Base-by-base conservation (phyloP, 306 rosid genomes). In the Dalbergia oliveri region DNA sequence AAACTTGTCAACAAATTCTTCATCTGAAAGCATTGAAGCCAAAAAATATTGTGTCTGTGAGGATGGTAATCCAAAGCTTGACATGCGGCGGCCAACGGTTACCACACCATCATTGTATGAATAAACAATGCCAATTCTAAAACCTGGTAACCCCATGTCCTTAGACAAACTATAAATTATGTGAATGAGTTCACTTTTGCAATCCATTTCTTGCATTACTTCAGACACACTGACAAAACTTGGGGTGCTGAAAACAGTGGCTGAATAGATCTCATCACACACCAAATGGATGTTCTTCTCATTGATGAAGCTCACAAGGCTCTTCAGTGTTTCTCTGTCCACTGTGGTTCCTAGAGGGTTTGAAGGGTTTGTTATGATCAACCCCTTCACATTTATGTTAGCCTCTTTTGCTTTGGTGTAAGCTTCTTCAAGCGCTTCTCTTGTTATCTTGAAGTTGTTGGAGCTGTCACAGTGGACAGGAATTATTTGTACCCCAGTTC, bases 61-160 rank as follows among this genome's bases (percentile, higher is more conserved):
- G 0, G 99, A 95, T 6, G 93, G 90, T 23, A 95, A 67, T 9
- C 98, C 98, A 7, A 93, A 95, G 21, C 99, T 95, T 1, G 99
- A 95, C 99, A 95, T 95, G 69, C 85, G 90, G 1, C 98, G 80
- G 12, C 83, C 92, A 9, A 60, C 49, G 11, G 19, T 79, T 2
- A 95, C 94, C 2, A 93, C 98, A 0, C 4, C 56, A 8, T 93
- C 96, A 9, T 93, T 95, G 84, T 80, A 91, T 4, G 99, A 95
- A 69, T 93, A 95, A 63, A 95, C 90, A 6, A 95, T 86, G 4
- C 99, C 99, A 4, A 95, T 96, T 31, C 99, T 61, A 0, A 95
- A 79, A 1, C 99, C 99, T 0, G 99, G 99, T 15, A 95, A 72
- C 0, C 99, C 99, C 98, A 95, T 80, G 73, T 93, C 99, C 72